A percentile compares a stretch with the other conserved stretches of the same genome.
Evolutionary conservation across 768 basidiomycete genomes (phyloP).

Genomic region (Pleurotus eryngii): DNA sequence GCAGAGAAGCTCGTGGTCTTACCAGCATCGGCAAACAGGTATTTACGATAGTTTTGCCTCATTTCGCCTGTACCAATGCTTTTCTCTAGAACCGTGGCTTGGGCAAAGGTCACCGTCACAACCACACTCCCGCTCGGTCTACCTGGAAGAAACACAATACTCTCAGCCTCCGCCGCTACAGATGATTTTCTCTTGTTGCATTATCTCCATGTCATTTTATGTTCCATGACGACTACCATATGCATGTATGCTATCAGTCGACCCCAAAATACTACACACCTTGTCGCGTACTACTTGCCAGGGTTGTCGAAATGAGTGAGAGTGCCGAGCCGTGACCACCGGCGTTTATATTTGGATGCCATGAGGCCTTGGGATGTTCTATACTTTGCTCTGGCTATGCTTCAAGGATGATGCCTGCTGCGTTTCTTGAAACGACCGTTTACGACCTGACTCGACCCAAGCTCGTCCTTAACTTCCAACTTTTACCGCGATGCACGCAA

Average conservation of each 20-base stretch:
- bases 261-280: slow-evolving; percentile 1
- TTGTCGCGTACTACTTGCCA: not conserved
- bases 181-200: slow-evolving; percentile 43
- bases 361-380: not conserved
- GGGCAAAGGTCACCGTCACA: slow-evolving; percentile 93
- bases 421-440: slow-evolving; percentile 4
- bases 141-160: slow-evolving; percentile 99
- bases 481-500: no score
- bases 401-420: not conserved
- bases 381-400: not conserved
- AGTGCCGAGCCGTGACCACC: not conserved
- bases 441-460: not conserved
- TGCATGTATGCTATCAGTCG: not conserved
- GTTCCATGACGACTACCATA: slow-evolving; percentile 1
- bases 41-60: slow-evolving; percentile 18
- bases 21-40: slow-evolving; percentile 96
- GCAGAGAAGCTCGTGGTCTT: slow-evolving; percentile 95
- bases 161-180: slow-evolving; percentile 85
- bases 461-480: not conserved
- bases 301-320: not conserved
- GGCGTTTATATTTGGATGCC: not conserved
- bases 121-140: slow-evolving; percentile 85
- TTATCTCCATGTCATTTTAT: not conserved
- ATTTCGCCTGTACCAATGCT: slow-evolving; percentile 8
- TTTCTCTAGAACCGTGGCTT: slow-evolving; percentile 82